phyloP scores from a whole-genome alignment of 2,329 filamentous ascomycete genomes.

The Diplodia seriata region DNA sequence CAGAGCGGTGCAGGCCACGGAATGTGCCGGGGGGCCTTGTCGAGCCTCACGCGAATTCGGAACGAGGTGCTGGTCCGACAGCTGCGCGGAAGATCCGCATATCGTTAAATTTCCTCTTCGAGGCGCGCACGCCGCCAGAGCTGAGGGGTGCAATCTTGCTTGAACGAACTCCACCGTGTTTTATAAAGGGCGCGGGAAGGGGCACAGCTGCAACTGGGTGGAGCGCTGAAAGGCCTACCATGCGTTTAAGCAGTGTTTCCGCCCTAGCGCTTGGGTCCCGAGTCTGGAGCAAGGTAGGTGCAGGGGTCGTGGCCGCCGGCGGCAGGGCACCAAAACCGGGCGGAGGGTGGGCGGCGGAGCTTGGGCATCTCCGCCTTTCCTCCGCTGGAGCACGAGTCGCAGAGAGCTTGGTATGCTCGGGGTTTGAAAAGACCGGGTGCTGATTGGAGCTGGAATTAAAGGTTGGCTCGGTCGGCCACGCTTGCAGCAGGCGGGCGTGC shows the following conservation, averaged over 20 bases:
- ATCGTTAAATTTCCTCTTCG: slow-evolving; percentile 28
- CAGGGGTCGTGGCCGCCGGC: slow-evolving; percentile 5
- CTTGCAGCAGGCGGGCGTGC: slow-evolving; percentile 20
- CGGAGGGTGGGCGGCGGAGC: slow-evolving; percentile 19
- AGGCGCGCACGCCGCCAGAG: background rate
- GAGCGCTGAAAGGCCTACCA: background rate
- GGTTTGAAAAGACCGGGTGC: slow-evolving; percentile 19
- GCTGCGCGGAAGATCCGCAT: slow-evolving; percentile 25
- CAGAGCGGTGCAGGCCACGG: slow-evolving; percentile 12
- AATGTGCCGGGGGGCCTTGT: slow-evolving; percentile 30
- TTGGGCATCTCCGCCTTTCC: slow-evolving; percentile 24
- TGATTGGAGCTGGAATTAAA: slow-evolving; percentile 30
- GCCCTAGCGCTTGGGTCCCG: slow-evolving; percentile 4
- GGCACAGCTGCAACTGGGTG: slow-evolving; percentile 22
- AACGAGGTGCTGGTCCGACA: slow-evolving; percentile 26
- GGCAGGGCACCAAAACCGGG: slow-evolving; percentile 17
- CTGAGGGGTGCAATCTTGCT: background rate
- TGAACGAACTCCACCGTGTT: slow-evolving; percentile 12
- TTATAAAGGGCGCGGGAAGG: background rate
- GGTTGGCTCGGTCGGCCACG: slow-evolving; percentile 13
- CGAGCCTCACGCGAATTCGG: slow-evolving; percentile 27
- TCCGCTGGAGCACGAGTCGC: slow-evolving; percentile 27
- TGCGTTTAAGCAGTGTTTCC: slow-evolving; percentile 16
- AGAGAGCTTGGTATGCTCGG: slow-evolving; percentile 21
- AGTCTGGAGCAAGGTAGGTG: slow-evolving; percentile 9